phyloP scores from a whole-genome alignment of 768 basidiomycete species.

The Panaeolus papilionaceus region DNA sequence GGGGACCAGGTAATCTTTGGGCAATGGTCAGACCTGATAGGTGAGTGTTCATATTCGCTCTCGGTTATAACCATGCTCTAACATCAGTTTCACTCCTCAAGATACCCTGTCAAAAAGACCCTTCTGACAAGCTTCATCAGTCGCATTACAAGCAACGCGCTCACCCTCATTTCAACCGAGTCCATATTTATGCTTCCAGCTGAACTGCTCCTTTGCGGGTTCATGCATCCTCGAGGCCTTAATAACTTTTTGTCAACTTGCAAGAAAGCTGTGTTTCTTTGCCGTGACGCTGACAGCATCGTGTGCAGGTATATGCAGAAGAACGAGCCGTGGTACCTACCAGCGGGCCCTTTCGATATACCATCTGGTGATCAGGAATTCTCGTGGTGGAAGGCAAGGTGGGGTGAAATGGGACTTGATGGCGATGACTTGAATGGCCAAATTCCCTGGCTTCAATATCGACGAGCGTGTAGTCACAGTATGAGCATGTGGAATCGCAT shows the following conservation, averaged over 20 bases:
- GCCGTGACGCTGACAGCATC: neutral
- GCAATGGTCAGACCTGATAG: neutral
- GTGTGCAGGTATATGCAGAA: neutral
- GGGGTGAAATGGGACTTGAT: neutral
- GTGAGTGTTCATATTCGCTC: neutral
- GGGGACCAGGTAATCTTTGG: conserved; percentile 11
- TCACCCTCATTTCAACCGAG: neutral
- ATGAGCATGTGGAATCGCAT: conserved; percentile 25
- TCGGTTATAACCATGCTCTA: neutral
- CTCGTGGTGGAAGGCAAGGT: neutral
- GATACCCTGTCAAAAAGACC: neutral
- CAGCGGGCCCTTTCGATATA: conserved; percentile 6
- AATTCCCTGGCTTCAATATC: conserved; percentile 1
- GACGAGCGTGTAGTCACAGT: conserved; percentile 18
- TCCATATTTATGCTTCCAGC: neutral
- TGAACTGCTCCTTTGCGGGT: neutral
- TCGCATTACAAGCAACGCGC: neutral
- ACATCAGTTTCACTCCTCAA: neutral
- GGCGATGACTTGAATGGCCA: neutral
- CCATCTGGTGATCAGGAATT: neutral
- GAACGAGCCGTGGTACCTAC: conserved; percentile 11
- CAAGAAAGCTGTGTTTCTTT: neutral
- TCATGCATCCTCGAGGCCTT: neutral
- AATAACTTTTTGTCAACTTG: neutral
- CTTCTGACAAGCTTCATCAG: neutral